These are phyloP conservation scores for Berkeleyomyces rouxiae DNA, from an alignment of 2,329 filamentous ascomycete species.

Conservation along the genomic window DNA sequence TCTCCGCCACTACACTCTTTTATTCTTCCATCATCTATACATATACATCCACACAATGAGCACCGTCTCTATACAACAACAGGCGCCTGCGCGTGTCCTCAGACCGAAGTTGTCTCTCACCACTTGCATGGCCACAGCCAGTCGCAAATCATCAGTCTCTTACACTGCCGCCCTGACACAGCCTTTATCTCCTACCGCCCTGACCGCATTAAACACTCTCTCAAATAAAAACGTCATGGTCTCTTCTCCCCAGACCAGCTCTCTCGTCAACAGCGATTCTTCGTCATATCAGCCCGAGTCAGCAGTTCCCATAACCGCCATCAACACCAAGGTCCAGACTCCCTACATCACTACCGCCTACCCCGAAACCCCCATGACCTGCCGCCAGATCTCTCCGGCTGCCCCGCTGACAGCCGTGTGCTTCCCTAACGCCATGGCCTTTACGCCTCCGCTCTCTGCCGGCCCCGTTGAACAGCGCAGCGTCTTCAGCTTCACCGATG, in stretches of 20 bases:
- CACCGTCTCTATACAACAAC: slow-evolving; percentile 4
- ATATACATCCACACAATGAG: slow-evolving; percentile 6
- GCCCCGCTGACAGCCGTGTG: slow-evolving; percentile 24
- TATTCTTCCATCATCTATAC: slow-evolving; percentile 14
- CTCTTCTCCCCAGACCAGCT: neutral
- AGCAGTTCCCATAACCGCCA: slow-evolving; percentile 7
- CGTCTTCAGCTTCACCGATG: slow-evolving; percentile 9
- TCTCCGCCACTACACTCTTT: neutral
- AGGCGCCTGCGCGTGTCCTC: neutral
- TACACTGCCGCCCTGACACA: slow-evolving; percentile 32
- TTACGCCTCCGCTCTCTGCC: slow-evolving; percentile 42
- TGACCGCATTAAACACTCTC: slow-evolving; percentile 48
- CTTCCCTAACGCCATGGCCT: slow-evolving; percentile 40
- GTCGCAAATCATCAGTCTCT: slow-evolving; percentile 16
- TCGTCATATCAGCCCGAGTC: neutral
- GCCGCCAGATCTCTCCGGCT: slow-evolving; percentile 32
- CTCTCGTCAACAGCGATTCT: neutral
- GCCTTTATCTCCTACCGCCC: slow-evolving; percentile 42
- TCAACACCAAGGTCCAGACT: slow-evolving; percentile 11
- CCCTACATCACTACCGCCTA: slow-evolving; percentile 26
- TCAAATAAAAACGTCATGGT: slow-evolving; percentile 44
- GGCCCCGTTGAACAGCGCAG: slow-evolving; percentile 26
- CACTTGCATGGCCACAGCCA: slow-evolving; percentile 23
- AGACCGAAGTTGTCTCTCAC: slow-evolving; percentile 23
- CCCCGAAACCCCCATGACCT: slow-evolving; percentile 38